Evolutionary conservation across 805 yeast species (phyloP), one percentile per base, ranked within the genome.

Genomic region (Pichia heedii): DNA sequence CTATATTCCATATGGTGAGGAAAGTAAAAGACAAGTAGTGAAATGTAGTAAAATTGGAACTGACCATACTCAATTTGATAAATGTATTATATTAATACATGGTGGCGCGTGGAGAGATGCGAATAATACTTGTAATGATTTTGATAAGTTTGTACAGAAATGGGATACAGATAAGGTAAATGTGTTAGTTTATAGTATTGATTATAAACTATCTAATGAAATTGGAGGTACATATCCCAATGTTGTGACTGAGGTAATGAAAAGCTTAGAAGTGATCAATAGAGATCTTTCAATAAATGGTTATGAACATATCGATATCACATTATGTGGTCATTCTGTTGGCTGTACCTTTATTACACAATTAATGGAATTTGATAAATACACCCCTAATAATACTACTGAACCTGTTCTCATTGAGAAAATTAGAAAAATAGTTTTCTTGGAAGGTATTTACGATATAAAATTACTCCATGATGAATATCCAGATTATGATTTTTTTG

Each of bases 41-140:
- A 48, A 48, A 19, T n/a, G 32, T 15, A 27, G 32, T 27, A 15
- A 12, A 6, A 27, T 27, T 3, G n/a, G 2, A 13, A 15, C 9
- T 12, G 32, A 2, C n/a, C 6, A 15, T 27, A 3, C 16, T n/a
- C 33, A 15, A 11, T 9, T 5, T 13, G n/a, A 9, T 15, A 32
- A 32, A 32, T 19, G n/a, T n/a, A 16, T 32, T 32, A 16, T 32
- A 16, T 13, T 32, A 4, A 32, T 86, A 33, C 96, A 86, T 61
- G 96, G 96, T 1, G 96, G 96, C 0, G 94, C 88, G 0, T 86
- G 95, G 95, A 68, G 85, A 48, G 94, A 83, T 54, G 75, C 78
- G 1, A 56, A 49, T 3, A 80, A 81, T 55, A 80, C 88, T 0
- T 70, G 63, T 22, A 60, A 69, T 33, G 90, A 82, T 52, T 77